Percentiles rank a stretch among this genome's conserved stretches.
These are phyloP conservation scores for Geopyxis carbonaria DNA, from an alignment of 495 filamentous ascomycete genomes.

Conservation along the genomic window DNA sequence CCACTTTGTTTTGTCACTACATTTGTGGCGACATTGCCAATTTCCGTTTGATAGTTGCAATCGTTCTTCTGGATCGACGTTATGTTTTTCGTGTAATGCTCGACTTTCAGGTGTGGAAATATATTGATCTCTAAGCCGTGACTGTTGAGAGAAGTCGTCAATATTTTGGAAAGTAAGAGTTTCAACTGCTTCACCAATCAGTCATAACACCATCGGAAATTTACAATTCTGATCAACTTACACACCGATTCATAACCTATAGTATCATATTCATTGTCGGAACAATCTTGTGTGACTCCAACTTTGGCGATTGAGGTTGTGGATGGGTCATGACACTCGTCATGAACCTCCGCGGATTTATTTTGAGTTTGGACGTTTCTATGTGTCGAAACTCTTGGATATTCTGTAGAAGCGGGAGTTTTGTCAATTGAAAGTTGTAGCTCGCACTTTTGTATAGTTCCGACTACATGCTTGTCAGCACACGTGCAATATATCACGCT, in stretches of 20 bases:
- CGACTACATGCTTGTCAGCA: constrained; percentile 35
- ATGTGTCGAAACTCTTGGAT: neutral
- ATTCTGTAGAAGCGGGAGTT: constrained; percentile 33
- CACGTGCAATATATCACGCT: constrained; percentile 4
- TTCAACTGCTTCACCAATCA: neutral
- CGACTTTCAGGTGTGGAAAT: neutral
- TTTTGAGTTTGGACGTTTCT: neutral
- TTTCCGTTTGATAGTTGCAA: constrained; percentile 58
- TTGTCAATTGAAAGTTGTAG: constrained; percentile 45
- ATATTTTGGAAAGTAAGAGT: constrained; percentile 24
- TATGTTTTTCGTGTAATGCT: constrained; percentile 5
- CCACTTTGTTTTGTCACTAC: constrained; percentile 53
- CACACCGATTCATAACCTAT: neutral
- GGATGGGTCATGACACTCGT: neutral
- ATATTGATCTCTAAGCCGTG: neutral
- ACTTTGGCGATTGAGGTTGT: neutral
- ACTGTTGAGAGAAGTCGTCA: constrained; percentile 1
- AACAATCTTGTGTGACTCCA: neutral
- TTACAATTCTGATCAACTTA: constrained; percentile 5
- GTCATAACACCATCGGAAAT: neutral
- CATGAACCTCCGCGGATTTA: neutral
- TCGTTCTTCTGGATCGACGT: constrained; percentile 27
- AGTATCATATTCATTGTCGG: too few species aligned
- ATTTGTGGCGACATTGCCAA: constrained; percentile 76
- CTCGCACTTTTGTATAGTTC: constrained; percentile 47